A percentile compares a stretch with the other conserved stretches of the same genome.
Conservation (phyloP, 352 stramenopile species). For the Globisporangium radiosum region DNA sequence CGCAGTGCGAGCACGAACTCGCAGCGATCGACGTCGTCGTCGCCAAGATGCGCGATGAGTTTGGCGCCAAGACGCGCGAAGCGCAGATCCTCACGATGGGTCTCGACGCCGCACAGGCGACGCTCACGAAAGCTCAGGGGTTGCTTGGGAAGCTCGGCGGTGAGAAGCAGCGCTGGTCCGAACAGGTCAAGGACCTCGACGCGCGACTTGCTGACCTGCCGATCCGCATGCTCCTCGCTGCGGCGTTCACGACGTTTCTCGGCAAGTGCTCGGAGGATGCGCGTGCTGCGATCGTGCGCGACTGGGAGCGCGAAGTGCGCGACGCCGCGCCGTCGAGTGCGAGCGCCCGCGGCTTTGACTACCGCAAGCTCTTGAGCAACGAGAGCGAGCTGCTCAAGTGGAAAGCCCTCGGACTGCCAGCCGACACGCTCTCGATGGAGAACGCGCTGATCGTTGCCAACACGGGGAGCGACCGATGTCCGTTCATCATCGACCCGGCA, state of each 20-base stretch:
- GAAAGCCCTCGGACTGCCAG: constrained; percentile 89
- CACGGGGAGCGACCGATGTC: constrained; percentile 63
- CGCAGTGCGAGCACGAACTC: constrained; percentile 89
- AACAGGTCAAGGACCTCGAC: constrained; percentile 85
- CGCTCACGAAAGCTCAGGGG: constrained; percentile 88
- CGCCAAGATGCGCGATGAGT: constrained; percentile 89
- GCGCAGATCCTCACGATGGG: constrained; percentile 87
- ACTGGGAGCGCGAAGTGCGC: constrained; percentile 74
- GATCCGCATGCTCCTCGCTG: constrained; percentile 86
- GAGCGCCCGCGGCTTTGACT: constrained; percentile 56
- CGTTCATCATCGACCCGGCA: constrained; percentile 94
- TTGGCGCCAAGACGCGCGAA: constrained; percentile 89
- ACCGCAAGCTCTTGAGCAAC: constrained; percentile 84
- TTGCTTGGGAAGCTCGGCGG: constrained; percentile 88
- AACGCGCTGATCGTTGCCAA: constrained; percentile 91
- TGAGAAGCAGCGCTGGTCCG: constrained; percentile 89
- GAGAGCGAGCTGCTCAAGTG: constrained; percentile 92
- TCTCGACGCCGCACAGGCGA: constrained; percentile 84
- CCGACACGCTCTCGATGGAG: constrained; percentile 92
- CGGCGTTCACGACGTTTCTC: constrained; percentile 93
- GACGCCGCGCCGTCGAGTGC: constrained; percentile 17
- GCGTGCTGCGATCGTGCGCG: constrained; percentile 60
- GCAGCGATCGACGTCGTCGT: constrained; percentile 87
- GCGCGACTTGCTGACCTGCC: constrained; percentile 75
- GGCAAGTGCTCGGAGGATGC: constrained; percentile 87